A percentile compares a stretch with the other conserved stretches of the same genome.
phyloP scores from a whole-genome alignment of 495 filamentous ascomycete genomes.

The Pyronema omphalodes region DNA sequence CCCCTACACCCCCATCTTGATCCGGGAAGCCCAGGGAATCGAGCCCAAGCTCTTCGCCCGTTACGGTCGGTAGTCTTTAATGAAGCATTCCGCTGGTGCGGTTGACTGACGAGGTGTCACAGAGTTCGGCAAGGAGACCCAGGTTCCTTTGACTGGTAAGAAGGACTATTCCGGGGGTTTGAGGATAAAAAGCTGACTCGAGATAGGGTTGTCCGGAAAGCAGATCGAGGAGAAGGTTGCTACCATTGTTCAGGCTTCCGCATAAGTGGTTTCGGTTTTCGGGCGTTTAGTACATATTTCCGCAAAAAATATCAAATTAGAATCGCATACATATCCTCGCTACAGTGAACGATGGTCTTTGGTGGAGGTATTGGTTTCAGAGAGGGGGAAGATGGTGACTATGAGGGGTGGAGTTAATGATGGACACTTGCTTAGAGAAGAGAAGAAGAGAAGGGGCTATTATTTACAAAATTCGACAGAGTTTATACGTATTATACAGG shows the following conservation, averaged over 20 bases:
- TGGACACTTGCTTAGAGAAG: no score
- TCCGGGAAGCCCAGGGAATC: constrained; percentile 71
- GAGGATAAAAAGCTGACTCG: neutral
- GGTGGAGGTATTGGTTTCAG: no score
- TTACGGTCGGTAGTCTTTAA: constrained; percentile 48
- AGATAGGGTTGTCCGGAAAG: constrained; percentile 63
- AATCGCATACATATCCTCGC: no score
- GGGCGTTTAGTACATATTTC: no score
- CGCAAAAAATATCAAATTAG: no score
- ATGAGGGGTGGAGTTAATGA: no score
- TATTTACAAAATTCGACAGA: no score
- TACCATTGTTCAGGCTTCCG: constrained; percentile 37
- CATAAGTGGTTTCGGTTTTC: no score
- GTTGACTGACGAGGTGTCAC: neutral
- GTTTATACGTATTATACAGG: no score
- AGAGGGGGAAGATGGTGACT: no score
- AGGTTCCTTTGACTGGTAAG: constrained; percentile 59
- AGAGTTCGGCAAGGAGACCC: constrained; percentile 83
- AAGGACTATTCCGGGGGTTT: constrained; percentile 4
- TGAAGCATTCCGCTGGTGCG: neutral
- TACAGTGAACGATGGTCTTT: no score
- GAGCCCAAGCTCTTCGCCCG: constrained; percentile 75
- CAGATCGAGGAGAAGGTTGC: constrained; percentile 82
- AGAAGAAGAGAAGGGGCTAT: no score
- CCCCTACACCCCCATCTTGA: constrained; percentile 79